Evolutionary conservation across 1,139 yeast species (phyloP), one percentile per base, ranked within the genome.

Genomic region (Debaryomyces sp.): DNA sequence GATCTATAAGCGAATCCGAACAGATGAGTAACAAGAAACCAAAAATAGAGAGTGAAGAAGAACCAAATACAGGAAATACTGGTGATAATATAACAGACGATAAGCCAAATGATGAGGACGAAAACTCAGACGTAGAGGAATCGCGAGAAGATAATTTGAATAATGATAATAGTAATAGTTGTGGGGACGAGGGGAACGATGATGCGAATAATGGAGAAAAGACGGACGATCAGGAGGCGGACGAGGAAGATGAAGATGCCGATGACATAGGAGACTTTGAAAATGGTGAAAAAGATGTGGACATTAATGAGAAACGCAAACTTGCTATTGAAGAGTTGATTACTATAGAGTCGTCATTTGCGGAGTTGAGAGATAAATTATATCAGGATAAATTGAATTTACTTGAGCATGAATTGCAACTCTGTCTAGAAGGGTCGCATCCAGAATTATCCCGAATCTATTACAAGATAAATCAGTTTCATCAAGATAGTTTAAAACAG

Each of bases 371-470:
- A 54, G 98, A 94, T 65, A 80, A 80, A 63, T 68, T 87, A 38
- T 87, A 83, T 60, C 87, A 84, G 52, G 89, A 86, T 64, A 91
- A 89, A 64, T 73, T 91, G 64, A 75, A 80, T 44, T 80, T 89
- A 52, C 77, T 88, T 53, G 90, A 89, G 58, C 86, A 88, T 41
- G 98, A 94, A 66, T 73, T 92, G 52, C 89, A 87, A 59, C 81
- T 92, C 76, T 92, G 98, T 68, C 73, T 87, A 30, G 89, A 87
- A 57, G 97, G 97, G 6, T 82, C 92, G 21, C 99, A 94, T 64
- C 98, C 98, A 0, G 97, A 92, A 60, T 68, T 81, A 40, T 65
- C 81, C n/a, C 78, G 78, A 54, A 78, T 80, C 27, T 87, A 89
- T 62, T 81, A 81, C 51, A 87, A 85, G 64, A 85, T 92, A 51